Evolutionary conservation across 1,139 yeast genomes (phyloP).

Genomic region (Magnusiomyces suaveolens): DNA sequence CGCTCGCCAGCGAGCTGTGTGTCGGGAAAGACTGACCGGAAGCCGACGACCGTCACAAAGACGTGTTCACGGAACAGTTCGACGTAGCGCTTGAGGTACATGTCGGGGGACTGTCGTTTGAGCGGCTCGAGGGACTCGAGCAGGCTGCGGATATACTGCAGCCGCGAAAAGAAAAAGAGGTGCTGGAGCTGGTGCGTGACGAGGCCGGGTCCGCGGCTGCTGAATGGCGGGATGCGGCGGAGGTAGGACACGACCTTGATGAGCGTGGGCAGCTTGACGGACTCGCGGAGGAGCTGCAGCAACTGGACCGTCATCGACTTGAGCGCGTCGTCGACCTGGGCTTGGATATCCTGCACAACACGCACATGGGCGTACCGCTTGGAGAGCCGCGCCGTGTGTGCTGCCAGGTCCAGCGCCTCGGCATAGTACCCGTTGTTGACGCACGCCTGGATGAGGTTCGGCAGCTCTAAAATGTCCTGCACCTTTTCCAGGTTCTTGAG

Average conservation of each 20-base stretch:
- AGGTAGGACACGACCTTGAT: conserved; percentile 72
- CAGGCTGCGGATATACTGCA: conserved; percentile 33
- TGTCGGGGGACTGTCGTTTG: conserved; percentile 42
- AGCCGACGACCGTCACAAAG: conserved; percentile 61
- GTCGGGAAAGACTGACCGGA: conserved; percentile 49
- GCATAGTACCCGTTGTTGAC: conserved; percentile 80
- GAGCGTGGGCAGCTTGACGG: conserved; percentile 65
- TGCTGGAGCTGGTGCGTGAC: conserved; percentile 25
- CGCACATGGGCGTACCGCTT: conserved; percentile 58
- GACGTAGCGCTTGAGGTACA: conserved; percentile 65
- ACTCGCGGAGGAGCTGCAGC: conserved; percentile 59
- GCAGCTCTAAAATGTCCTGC: conserved; percentile 72
- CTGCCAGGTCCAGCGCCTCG: conserved; percentile 73
- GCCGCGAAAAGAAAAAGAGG: conserved; percentile 31
- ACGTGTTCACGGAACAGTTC: conserved; percentile 80
- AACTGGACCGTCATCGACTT: conserved; percentile 44
- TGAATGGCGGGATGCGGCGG: conserved; percentile 38
- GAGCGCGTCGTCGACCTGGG: conserved; percentile 29
- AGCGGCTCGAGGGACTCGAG: conserved; percentile 49
- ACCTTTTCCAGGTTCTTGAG: conserved; percentile 60
- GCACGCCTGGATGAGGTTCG: conserved; percentile 73
- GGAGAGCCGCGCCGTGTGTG: conserved; percentile 56
- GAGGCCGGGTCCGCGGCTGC: conserved; percentile 2
- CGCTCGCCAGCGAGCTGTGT: too few species aligned
- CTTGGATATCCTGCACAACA: conserved; percentile 43